Conservation (phyloP, 2,329 filamentous ascomycete species). For the Trichophyton schoenleinii region DNA sequence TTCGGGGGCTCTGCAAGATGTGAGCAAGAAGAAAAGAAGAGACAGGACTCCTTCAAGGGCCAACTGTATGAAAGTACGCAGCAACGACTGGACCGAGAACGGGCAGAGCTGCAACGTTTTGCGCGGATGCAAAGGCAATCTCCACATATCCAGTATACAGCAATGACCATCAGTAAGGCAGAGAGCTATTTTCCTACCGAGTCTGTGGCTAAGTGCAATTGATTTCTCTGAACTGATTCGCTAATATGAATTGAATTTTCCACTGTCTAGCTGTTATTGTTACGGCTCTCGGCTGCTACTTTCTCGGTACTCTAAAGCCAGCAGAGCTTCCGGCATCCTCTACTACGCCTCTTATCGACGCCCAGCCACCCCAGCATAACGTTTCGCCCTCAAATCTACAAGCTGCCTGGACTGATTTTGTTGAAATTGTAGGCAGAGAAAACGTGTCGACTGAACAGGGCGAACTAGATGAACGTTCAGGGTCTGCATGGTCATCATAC, state of each 20-base stretch:
- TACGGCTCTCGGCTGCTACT: constrained; percentile 43
- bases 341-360: constrained; percentile 41
- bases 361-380: constrained; percentile 42
- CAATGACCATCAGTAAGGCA: constrained; percentile 22
- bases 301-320: constrained; percentile 40
- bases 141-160: constrained; percentile 27
- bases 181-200: neutral
- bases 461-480: constrained; percentile 46
- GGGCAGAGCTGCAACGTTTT: constrained; percentile 43
- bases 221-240: neutral
- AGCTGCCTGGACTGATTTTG: constrained; percentile 52
- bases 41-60: constrained; percentile 37
- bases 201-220: neutral
- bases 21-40: constrained; percentile 4
- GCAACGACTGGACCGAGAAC: constrained; percentile 46
- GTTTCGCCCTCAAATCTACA: constrained; percentile 46
- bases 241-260: constrained; percentile 9
- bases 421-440: constrained; percentile 48
- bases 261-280: constrained; percentile 36
- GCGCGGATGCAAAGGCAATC: constrained; percentile 33
- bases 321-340: constrained; percentile 39
- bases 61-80: constrained; percentile 52
- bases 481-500: constrained; percentile 52
- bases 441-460: constrained; percentile 47
- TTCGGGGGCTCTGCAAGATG: constrained; percentile 5